Percentiles rank a stretch among this genome's conserved stretches.
These are phyloP conservation scores for Wickerhamomyces chaumierensis DNA, from an alignment of 805 yeast genomes.

Conservation along the genomic window DNA sequence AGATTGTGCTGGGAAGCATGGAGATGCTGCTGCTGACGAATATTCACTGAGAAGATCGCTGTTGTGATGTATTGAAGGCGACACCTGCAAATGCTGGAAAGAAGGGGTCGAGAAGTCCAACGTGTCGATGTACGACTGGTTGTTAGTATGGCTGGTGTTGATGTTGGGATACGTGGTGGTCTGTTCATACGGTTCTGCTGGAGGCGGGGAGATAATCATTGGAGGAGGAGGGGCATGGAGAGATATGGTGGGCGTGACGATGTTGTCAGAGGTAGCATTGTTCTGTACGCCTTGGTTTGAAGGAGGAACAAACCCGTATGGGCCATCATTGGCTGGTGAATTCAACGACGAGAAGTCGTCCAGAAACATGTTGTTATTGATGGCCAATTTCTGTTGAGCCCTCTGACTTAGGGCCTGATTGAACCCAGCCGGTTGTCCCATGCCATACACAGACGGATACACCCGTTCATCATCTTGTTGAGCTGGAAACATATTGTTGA, in stretches of 20 bases:
- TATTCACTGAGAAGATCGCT: conserved; percentile 9
- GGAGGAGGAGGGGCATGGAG: conserved; percentile 2
- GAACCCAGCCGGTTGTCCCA: not conserved
- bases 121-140: conserved; percentile 4
- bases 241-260: not conserved
- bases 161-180: not conserved
- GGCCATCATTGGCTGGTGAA: not conserved
- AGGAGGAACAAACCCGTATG: not conserved
- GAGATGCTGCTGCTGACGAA: conserved; percentile 14
- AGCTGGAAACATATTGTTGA: not conserved
- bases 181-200: conserved; percentile 7
- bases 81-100: conserved; percentile 10
- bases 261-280: not conserved
- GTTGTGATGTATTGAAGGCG: conserved; percentile 3
- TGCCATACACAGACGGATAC: not conserved
- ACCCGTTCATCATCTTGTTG: not conserved
- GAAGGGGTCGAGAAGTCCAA: conserved; percentile 9
- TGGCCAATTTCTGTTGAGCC: no score
- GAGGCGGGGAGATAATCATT: conserved; percentile 12
- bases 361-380: not conserved
- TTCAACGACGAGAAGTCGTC: not conserved
- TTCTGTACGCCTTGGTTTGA: not conserved
- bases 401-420: not conserved
- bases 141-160: not conserved
- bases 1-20: conserved; percentile 12